Percentiles rank a stretch among this genome's conserved stretches.
phyloP scores from a whole-genome alignment of 2,329 filamentous ascomycete genomes.

The Metarhizium robertsii region DNA sequence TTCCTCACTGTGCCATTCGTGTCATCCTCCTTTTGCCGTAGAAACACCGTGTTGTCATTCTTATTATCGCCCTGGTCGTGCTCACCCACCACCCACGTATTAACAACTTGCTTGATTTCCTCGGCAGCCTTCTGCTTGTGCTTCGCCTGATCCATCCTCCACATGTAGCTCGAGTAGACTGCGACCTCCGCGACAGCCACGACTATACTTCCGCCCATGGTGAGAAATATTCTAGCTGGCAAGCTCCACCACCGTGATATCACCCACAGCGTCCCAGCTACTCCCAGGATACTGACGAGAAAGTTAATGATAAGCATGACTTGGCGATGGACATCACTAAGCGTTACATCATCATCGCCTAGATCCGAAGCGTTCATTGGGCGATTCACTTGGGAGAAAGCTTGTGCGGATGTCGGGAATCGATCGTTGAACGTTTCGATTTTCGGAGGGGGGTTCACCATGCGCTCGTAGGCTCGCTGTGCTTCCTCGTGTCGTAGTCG shows the following conservation, averaged over 20 bases:
- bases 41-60: slow-evolving; percentile 14
- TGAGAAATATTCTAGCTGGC: slow-evolving; percentile 59
- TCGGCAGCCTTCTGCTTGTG: slow-evolving; percentile 47
- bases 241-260: slow-evolving; percentile 67
- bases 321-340: slow-evolving; percentile 69
- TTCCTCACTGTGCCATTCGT: slow-evolving; percentile 15
- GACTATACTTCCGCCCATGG: slow-evolving; percentile 58
- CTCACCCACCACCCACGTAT: slow-evolving; percentile 58
- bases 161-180: slow-evolving; percentile 67
- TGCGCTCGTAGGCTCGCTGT: slow-evolving; percentile 68
- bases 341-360: slow-evolving; percentile 56
- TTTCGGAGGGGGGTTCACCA: slow-evolving; percentile 53
- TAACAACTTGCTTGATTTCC: slow-evolving; percentile 60
- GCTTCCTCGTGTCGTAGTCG: slow-evolving; percentile 77
- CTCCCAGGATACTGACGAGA: slow-evolving; percentile 73
- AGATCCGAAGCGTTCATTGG: slow-evolving; percentile 35
- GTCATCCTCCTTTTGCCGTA: slow-evolving; percentile 14
- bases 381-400: slow-evolving; percentile 45
- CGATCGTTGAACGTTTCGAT: slow-evolving; percentile 51
- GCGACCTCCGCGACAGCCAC: slow-evolving; percentile 70
- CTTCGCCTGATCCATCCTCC: slow-evolving; percentile 61
- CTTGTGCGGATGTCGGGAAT: slow-evolving; percentile 45
- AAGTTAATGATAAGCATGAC: slow-evolving; percentile 84
- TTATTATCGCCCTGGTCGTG: slow-evolving; percentile 16
- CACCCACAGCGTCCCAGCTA: slow-evolving; percentile 70